A percentile compares a stretch with the other conserved stretches of the same genome.
Conservation (phyloP, 2,329 filamentous ascomycete genomes). For the Xylariomycetidae sp. region DNA sequence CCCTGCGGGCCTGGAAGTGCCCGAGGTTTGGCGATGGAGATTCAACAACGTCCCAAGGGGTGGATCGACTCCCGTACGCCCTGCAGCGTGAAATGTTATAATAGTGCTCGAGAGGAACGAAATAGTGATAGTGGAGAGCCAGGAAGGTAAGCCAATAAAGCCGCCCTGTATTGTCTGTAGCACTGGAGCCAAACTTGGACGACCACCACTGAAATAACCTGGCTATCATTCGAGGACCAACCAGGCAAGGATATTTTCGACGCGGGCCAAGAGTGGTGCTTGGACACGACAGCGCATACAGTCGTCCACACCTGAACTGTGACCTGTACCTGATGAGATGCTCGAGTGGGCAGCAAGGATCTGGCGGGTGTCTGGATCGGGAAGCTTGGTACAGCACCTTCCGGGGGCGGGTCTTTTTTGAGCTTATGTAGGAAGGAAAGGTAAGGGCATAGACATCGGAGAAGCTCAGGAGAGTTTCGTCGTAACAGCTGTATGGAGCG, state of each 20-base stretch:
- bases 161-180: too few relatives aligned
- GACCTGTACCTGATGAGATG: conserved; percentile 15
- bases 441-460: conserved; percentile 12
- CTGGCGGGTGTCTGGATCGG: conserved; percentile 15
- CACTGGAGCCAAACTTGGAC: conserved; percentile 20
- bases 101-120: conserved; percentile 17
- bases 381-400: conserved; percentile 14
- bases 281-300: conserved; percentile 19
- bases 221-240: conserved; percentile 20
- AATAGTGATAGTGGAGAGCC: conserved; percentile 19
- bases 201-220: conserved; percentile 17
- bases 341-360: conserved; percentile 16
- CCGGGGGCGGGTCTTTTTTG: conserved; percentile 10
- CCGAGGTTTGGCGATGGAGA: conserved; percentile 7
- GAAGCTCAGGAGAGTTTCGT: conserved; percentile 8
- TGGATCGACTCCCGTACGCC: conserved; percentile 9
- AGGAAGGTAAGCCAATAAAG: too few relatives aligned
- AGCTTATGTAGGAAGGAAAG: conserved; percentile 5
- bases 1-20: conserved; percentile 5
- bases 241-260: conserved; percentile 18
- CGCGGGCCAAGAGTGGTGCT: conserved; percentile 15
- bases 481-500: conserved; percentile 8
- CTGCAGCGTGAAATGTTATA: conserved; percentile 17
- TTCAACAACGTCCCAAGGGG: conserved; percentile 6
- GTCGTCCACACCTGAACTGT: conserved; percentile 17